Conservation (phyloP, 73 alveolate species). For the Tetrahymena malaccensis region DNA sequence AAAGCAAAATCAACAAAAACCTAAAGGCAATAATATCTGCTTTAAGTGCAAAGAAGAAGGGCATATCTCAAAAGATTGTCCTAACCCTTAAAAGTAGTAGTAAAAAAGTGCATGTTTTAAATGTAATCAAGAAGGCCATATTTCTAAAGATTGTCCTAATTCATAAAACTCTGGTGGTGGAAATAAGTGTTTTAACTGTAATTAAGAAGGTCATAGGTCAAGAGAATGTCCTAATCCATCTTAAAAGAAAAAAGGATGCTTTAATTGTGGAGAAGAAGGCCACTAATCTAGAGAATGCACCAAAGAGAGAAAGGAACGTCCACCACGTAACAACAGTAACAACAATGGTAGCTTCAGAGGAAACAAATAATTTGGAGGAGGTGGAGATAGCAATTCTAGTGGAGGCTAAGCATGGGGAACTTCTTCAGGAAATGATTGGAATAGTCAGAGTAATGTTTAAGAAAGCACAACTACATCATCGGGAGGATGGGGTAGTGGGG, state of each 20-base stretch:
- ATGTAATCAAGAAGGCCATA: constrained; percentile 48
- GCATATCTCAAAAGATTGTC: constrained; percentile 57
- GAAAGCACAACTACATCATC: neutral
- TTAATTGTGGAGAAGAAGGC: neutral
- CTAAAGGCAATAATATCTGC: constrained; percentile 44
- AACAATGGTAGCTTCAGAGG: neutral
- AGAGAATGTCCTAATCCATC: neutral
- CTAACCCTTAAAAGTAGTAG: constrained; percentile 42
- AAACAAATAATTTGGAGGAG: neutral
- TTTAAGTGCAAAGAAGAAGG: constrained; percentile 60
- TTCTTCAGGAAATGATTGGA: neutral
- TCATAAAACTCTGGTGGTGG: neutral
- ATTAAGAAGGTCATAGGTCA: neutral
- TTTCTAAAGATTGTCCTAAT: constrained; percentile 51
- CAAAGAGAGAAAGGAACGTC: neutral
- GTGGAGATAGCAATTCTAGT: neutral
- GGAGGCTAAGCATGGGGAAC: neutral
- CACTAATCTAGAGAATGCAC: constrained; percentile 5
- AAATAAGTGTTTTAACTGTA: neutral
- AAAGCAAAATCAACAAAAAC: neutral
- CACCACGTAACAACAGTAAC: neutral
- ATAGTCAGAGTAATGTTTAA: neutral
- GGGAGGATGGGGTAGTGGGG: neutral
- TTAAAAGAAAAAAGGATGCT: constrained; percentile 2
- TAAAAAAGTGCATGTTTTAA: constrained; percentile 9